phyloP scores from a whole-genome alignment of 2,329 filamentous ascomycete genomes.

The Pseudogymnoascus sp. region DNA sequence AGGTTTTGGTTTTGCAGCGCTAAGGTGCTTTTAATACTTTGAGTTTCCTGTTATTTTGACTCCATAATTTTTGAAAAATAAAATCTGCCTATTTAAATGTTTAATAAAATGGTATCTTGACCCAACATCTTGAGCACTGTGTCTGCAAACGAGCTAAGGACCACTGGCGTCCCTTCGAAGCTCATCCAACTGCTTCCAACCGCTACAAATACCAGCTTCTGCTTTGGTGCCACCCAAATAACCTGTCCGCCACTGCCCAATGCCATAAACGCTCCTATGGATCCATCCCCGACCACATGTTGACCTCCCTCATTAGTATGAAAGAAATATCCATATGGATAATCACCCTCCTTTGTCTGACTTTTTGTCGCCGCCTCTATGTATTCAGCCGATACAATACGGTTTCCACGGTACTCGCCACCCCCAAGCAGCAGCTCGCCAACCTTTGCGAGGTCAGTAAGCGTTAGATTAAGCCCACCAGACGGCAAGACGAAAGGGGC shows the following conservation, averaged over 20 bases:
- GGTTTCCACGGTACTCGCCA: neutral
- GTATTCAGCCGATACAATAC: neutral
- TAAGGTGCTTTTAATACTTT: neutral
- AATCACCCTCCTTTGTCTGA: neutral
- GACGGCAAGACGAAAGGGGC: neutral
- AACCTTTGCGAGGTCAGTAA: neutral
- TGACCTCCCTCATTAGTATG: neutral
- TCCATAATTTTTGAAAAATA: neutral
- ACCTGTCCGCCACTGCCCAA: neutral
- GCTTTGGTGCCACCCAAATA: conserved; percentile 2
- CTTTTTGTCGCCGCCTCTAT: neutral
- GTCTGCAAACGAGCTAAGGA: neutral
- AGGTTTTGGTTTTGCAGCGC: neutral
- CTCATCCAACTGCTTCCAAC: neutral
- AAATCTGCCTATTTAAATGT: neutral
- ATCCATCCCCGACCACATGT: neutral
- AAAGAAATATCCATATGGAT: conserved; percentile 2
- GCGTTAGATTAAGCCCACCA: neutral
- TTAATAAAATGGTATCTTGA: neutral
- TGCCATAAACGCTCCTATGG: neutral
- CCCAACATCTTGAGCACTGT: neutral
- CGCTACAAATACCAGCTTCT: neutral
- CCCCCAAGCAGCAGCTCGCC: neutral
- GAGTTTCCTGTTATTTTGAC: neutral
- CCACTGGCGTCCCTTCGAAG: neutral